Evolutionary conservation across 2,329 filamentous ascomycete genomes (phyloP), one percentile per base, ranked within the genome.

Genomic region (Ascosphaera apis): DNA sequence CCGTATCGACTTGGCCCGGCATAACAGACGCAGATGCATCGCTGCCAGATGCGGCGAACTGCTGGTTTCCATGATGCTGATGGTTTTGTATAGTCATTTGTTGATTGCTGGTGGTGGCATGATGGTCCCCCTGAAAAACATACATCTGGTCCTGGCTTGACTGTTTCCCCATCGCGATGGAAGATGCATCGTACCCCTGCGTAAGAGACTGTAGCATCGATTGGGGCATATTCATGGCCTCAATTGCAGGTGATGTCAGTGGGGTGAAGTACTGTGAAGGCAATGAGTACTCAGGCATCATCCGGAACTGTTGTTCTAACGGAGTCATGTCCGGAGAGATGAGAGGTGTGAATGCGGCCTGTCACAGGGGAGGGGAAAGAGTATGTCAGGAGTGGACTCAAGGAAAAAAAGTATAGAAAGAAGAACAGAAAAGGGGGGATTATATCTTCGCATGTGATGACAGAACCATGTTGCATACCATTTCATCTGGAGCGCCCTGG

Each of bases 251-350:
- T 7, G 61, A 64, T 1, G 59, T 63, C 23, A 64, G 50, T 16
- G 61, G 61, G 16, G 58, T 64, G 41, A 64, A 62, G 43, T 61
- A 60, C 44, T 63, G 60, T 34, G 58, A 56, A 7, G 58, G 57
- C 16, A 59, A 54, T 7, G 58, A 54, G 43, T 61, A 64, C 42
- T 63, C 59, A 7, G 58, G 55, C 30, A 62, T 49, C 21, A 25
- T 25, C 36, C 54, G 53, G 37, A 62, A 60, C 43, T 60, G 56
- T 21, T 52, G 53, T 41, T 63, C 60, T 39, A 63, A 46, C 3
- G 61, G 61, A 5, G 61, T 63, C 52, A 63, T 62, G 16, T 61
- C 61, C 8, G 61, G 61, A 34, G 61, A 64, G 18, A 64, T 53
- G 28, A 63, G 52, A 15, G 61, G 61, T 6, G 61, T 64, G 44